Percentiles rank a stretch among this genome's conserved stretches.
Evolutionary conservation across 2,329 filamentous ascomycete genomes (phyloP).

Genomic region (Metarhizium anisopliae): DNA sequence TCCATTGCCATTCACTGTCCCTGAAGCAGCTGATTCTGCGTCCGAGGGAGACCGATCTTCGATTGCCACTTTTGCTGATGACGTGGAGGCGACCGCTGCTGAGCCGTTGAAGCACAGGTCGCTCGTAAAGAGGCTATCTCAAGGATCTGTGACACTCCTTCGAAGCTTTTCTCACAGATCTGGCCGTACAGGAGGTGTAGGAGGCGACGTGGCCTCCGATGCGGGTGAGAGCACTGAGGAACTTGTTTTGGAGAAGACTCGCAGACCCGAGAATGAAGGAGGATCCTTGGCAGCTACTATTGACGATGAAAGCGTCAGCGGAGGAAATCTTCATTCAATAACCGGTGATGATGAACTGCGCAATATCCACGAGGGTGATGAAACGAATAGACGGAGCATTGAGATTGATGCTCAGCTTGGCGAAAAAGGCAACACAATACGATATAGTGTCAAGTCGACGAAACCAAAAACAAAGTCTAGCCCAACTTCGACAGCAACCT

Average conservation of each 20-base stretch:
- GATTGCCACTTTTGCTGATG: constrained; percentile 60
- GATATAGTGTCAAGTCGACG: neutral
- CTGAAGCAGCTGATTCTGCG: constrained; percentile 31
- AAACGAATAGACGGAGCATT: constrained; percentile 17
- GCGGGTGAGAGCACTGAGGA: constrained; percentile 36
- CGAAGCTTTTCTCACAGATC: constrained; percentile 32
- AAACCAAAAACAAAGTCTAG: neutral
- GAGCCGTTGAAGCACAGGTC: constrained; percentile 22
- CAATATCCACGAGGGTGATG: constrained; percentile 6
- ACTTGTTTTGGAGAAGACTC: constrained; percentile 26
- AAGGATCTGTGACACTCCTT: constrained; percentile 35
- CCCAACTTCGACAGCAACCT: neutral
- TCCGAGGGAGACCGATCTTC: constrained; percentile 50
- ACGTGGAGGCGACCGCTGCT: constrained; percentile 32
- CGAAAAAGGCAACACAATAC: constrained; percentile 4
- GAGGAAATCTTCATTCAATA: constrained; percentile 25
- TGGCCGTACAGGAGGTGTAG: constrained; percentile 7
- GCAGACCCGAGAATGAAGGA: constrained; percentile 30
- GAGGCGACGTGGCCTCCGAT: constrained; percentile 6
- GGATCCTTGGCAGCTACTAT: constrained; percentile 50
- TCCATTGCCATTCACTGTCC: constrained; percentile 57
- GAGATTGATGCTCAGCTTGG: constrained; percentile 32
- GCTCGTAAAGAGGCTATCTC: constrained; percentile 39
- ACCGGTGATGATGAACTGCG: constrained; percentile 3
- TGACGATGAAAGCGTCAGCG: constrained; percentile 40